phyloP scores from a whole-genome alignment of 1,139 yeast genomes.

The Lodderomyces elongisporus region DNA sequence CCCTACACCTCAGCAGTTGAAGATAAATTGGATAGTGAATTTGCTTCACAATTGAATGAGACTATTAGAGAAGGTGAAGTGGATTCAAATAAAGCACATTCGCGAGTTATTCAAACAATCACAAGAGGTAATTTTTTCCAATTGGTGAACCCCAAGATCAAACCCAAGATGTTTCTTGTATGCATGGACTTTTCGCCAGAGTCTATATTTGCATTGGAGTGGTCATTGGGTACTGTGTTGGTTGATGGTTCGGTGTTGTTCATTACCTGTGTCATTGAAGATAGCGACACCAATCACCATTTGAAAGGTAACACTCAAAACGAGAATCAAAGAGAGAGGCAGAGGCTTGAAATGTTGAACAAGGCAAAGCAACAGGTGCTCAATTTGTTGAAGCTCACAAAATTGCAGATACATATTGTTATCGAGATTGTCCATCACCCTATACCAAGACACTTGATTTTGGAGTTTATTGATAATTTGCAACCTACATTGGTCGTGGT shows the following conservation, averaged over 20 bases:
- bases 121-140: conserved; percentile 67
- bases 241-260: conserved; percentile 82
- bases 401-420: conserved; percentile 70
- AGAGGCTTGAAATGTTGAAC: conserved; percentile 55
- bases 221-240: conserved; percentile 84
- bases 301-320: conserved; percentile 37
- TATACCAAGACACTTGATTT: conserved; percentile 78
- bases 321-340: conserved; percentile 44
- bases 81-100: conserved; percentile 51
- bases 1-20: conserved; percentile 74
- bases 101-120: conserved; percentile 61
- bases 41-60: conserved; percentile 57
- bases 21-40: conserved; percentile 59
- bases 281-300: conserved; percentile 48
- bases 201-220: conserved; percentile 79
- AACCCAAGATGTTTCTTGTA: conserved; percentile 66
- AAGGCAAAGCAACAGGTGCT: conserved; percentile 56
- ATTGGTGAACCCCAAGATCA: conserved; percentile 43
- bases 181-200: conserved; percentile 85
- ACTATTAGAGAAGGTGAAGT: conserved; percentile 58
- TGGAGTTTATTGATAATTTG: conserved; percentile 76
- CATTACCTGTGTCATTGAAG: conserved; percentile 74
- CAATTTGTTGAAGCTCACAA: conserved; percentile 61
- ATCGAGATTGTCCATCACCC: conserved; percentile 80
- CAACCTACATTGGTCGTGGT: conserved; percentile 81